These are phyloP conservation scores for Hibiscus syriacus DNA, from an alignment of 345 rosid genomes.

Conservation along the genomic window DNA sequence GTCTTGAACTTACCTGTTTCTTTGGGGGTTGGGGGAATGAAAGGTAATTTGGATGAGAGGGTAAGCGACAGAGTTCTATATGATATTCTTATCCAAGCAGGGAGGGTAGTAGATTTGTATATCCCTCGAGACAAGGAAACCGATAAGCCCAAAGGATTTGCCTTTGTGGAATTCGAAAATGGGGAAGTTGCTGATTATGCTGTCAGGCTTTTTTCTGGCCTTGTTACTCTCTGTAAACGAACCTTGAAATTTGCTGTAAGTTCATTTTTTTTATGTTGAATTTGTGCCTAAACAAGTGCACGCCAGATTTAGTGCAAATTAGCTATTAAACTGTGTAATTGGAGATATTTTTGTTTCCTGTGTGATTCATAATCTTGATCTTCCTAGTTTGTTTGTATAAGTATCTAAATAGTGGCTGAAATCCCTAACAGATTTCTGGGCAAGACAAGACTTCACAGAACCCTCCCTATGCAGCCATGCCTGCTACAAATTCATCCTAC, in stretches of 20 bases:
- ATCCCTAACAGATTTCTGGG: conserved; percentile 60
- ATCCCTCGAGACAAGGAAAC: conserved; percentile 84
- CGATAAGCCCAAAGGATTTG: conserved; percentile 79
- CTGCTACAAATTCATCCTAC: conserved; percentile 26
- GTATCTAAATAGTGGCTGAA: conserved; percentile 2
- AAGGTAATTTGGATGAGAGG: conserved; percentile 82
- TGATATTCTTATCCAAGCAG: conserved; percentile 87
- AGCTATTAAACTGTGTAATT: not conserved
- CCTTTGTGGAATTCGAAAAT: conserved; percentile 79
- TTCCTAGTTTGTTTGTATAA: not conserved
- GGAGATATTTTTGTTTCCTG: too few species aligned
- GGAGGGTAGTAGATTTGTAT: conserved; percentile 65
- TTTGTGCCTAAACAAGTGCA: not conserved
- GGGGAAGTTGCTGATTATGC: conserved; percentile 90
- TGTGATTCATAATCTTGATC: not conserved
- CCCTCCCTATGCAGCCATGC: conserved; percentile 2
- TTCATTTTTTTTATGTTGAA: not conserved
- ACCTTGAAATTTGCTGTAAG: conserved; percentile 72
- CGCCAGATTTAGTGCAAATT: not conserved
- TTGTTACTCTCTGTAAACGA: conserved; percentile 70
- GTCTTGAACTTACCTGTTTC: not conserved
- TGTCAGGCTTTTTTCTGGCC: conserved; percentile 84
- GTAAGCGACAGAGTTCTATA: conserved; percentile 82
- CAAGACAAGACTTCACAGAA: conserved; percentile 55
- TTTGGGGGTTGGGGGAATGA: not conserved